Base-by-base conservation (phyloP, 1,284 basidiomycete species). In the Mixia osmundae region DNA sequence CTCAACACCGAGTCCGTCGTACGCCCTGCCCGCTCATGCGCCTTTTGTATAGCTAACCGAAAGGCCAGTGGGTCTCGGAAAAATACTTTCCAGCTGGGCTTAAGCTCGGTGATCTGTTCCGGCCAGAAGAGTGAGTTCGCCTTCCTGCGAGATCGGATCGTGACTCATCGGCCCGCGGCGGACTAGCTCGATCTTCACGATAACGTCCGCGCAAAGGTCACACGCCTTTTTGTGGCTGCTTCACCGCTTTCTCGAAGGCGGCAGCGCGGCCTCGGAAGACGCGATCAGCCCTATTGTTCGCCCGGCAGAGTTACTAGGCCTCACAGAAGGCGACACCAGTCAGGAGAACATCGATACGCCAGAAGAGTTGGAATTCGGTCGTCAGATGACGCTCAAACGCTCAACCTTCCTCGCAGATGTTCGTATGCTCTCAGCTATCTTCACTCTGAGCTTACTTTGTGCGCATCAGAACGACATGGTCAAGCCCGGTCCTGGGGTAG, bases 51-150 rank as follows among this genome's bases (percentile, higher is more conserved):
- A 20, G 11, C 20, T 16, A 6, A 19, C 16, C 10, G 7, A 10
- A 9, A 19, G 14, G 8, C 3, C 37, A 80, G 74, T 67, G 70
- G 35, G 60, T 79, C 29, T 67, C 71, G 32, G 61, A 61, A 37
- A 60, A 65, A 24, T 77, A 80, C 56, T 79, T 82, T 51, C 74
- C 77, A 31, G 61, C 67, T 15, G 64, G 62, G 4, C 54, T 76
- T 38, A 77, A 77, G 52, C 73, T 82, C 44, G 61, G 78, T 28
- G 77, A 82, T 54, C 61, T 83, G 25, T 82, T 83, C 54, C 62
- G 77, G 33, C 76, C 33, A 4, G 65, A 47, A 19, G 42, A 46
- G 47, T 50, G 18, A 23, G 50, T 37, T 25, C 22, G 4, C 15
- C n/a, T n/a, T n/a, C n/a, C n/a, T n/a, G n/a, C n/a, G n/a, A n/a